These are phyloP conservation scores for Viridothelium virens DNA, from an alignment of 495 filamentous ascomycete genomes.

Conservation along the genomic window DNA sequence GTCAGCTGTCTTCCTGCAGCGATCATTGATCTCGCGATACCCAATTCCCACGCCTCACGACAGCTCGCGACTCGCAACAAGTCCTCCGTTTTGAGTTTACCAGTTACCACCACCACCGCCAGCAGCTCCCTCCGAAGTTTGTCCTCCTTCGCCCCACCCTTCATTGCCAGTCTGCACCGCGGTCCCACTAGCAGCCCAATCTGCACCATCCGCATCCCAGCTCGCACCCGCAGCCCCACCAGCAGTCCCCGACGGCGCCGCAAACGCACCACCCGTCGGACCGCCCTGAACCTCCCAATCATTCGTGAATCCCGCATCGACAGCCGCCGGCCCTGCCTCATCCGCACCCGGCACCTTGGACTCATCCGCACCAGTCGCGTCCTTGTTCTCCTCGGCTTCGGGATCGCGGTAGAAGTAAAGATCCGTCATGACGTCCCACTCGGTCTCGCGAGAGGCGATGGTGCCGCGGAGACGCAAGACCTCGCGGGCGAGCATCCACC, in stretches of 20 bases:
- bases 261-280: constrained; percentile 50
- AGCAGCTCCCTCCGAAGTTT: constrained; percentile 28
- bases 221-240: constrained; percentile 45
- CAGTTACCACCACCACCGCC: constrained; percentile 46
- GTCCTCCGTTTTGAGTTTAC: constrained; percentile 45
- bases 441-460: constrained; percentile 82
- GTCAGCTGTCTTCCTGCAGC: constrained; percentile 45
- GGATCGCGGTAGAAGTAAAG: constrained; percentile 99
- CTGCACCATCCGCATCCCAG: constrained; percentile 75
- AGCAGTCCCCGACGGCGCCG: constrained; percentile 54
- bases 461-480: constrained; percentile 97
- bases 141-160: constrained; percentile 57
- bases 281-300: constrained; percentile 68
- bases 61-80: neutral
- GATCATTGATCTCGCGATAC: constrained; percentile 10
- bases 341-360: constrained; percentile 65
- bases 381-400: constrained; percentile 96
- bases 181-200: constrained; percentile 60
- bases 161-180: constrained; percentile 52
- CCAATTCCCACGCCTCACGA: constrained; percentile 4
- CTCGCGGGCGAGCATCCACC: constrained; percentile 99
- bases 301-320: constrained; percentile 69
- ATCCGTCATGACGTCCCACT: constrained; percentile 99
- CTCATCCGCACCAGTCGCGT: constrained; percentile 43
- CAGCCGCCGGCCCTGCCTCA: constrained; percentile 70